Conservation (phyloP, 805 yeast genomes). For the Kregervanrija pseudodelftensis region DNA sequence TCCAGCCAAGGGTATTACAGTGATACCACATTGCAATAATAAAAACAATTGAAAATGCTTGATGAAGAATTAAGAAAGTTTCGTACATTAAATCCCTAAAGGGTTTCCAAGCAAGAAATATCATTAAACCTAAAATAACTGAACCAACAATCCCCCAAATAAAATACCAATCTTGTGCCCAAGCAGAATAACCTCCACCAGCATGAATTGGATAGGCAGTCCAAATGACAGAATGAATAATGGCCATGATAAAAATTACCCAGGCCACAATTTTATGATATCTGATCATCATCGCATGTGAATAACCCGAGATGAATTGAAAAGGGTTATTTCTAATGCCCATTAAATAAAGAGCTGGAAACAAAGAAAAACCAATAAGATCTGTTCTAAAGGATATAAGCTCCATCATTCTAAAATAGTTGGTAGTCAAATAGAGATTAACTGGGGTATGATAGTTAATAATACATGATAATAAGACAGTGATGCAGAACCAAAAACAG, state of each 20-base stretch:
- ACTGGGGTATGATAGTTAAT: slow-evolving; percentile 32
- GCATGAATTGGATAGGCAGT: slow-evolving; percentile 31
- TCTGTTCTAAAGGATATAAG: slow-evolving; percentile 50
- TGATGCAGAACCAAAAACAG: slow-evolving; percentile 25
- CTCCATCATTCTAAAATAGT: slow-evolving; percentile 25
- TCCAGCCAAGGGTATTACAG: slow-evolving; percentile 34
- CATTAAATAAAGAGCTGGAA: slow-evolving; percentile 55
- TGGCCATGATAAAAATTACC: slow-evolving; percentile 37
- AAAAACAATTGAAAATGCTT: slow-evolving; percentile 31
- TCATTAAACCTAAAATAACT: slow-evolving; percentile 9
- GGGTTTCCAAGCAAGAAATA: slow-evolving; percentile 14
- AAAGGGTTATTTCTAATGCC: slow-evolving; percentile 72
- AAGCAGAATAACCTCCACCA: slow-evolving; percentile 32
- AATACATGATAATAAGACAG: slow-evolving; percentile 26
- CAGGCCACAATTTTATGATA: slow-evolving; percentile 66
- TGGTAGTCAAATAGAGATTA: slow-evolving; percentile 29
- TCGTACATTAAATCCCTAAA: slow-evolving; percentile 34
- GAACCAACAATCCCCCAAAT: slow-evolving; percentile 29
- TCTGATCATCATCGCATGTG: slow-evolving; percentile 51
- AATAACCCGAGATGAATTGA: slow-evolving; percentile 53
- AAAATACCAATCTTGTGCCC: slow-evolving; percentile 42
- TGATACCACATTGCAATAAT: slow-evolving; percentile 35
- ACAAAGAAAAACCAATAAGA: slow-evolving; percentile 39
- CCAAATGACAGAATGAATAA: slow-evolving; percentile 54
- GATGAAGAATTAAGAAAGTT: slow-evolving; percentile 33